Evolutionary conservation across 768 basidiomycete species (phyloP).

Genomic region (Ramaria sp.): DNA sequence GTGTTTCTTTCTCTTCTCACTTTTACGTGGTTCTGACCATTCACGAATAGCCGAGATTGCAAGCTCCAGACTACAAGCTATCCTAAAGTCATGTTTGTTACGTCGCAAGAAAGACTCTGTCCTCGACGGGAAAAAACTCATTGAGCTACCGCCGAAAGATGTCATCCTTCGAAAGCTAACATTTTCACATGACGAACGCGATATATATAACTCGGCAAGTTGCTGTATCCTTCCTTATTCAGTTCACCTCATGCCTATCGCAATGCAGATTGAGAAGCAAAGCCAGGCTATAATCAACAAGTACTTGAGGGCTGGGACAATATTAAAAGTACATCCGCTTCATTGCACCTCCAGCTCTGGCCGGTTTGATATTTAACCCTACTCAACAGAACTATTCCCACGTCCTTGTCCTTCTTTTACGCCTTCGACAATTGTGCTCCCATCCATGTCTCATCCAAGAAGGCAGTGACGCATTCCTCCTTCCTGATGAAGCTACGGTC

Average conservation of each 20-base stretch:
- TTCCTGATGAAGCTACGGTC: conserved; percentile 26
- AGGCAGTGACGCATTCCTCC: conserved; percentile 34
- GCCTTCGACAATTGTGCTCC: conserved; percentile 57
- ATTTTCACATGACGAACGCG: conserved; percentile 51
- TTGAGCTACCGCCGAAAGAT: conserved; percentile 50
- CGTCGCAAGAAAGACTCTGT: conserved; percentile 53
- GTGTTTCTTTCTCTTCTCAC: conserved; percentile 13
- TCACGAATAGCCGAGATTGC: conserved; percentile 35
- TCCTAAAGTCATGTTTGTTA: conserved; percentile 41
- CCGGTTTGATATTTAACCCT: background rate
- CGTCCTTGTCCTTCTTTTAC: conserved; percentile 36
- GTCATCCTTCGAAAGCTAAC: conserved; percentile 39
- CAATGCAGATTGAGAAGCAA: conserved; percentile 34
- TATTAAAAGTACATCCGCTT: conserved; percentile 37
- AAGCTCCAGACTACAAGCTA: conserved; percentile 45
- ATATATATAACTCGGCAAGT: conserved; percentile 46
- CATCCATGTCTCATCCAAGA: conserved; percentile 60
- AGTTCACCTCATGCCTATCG: background rate
- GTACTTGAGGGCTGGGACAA: conserved; percentile 49
- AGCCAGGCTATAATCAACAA: conserved; percentile 56
- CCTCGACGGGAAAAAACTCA: conserved; percentile 58
- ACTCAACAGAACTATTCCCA: conserved; percentile 13
- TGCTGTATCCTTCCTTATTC: background rate
- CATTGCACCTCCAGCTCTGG: background rate
- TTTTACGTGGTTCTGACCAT: conserved; percentile 9